These are phyloP conservation scores for Alternaria sp. DNA, from an alignment of 2,329 filamentous ascomycete genomes.

Conservation along the genomic window DNA sequence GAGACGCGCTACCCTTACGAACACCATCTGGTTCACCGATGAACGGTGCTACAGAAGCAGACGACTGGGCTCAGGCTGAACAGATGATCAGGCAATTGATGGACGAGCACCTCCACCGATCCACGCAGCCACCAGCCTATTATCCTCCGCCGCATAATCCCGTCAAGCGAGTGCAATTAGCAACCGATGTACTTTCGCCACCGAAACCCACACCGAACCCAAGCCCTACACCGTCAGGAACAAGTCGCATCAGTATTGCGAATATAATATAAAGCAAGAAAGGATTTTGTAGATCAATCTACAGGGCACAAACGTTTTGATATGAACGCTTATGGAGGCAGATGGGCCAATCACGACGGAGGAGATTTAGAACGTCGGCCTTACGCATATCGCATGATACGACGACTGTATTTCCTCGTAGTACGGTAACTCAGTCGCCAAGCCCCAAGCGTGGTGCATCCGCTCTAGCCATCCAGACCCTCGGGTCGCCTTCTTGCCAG, in stretches of 20 bases:
- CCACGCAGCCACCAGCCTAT: constrained; percentile 38
- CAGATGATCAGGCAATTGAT: constrained; percentile 65
- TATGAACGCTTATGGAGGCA: background rate
- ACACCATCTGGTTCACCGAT: constrained; percentile 61
- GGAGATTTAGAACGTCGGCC: background rate
- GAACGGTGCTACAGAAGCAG: constrained; percentile 73
- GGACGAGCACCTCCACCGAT: constrained; percentile 54
- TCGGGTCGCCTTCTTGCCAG: background rate
- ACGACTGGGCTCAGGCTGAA: constrained; percentile 81
- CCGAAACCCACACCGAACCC: constrained; percentile 28
- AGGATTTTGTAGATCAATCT: background rate
- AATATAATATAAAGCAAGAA: constrained; percentile 51
- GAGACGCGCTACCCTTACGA: constrained; percentile 58
- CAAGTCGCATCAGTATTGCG: constrained; percentile 55
- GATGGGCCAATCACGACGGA: background rate
- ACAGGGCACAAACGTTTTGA: background rate
- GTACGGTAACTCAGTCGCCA: background rate
- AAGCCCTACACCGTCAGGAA: constrained; percentile 49
- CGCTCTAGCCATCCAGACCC: background rate
- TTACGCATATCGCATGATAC: background rate
- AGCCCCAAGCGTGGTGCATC: background rate
- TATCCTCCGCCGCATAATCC: constrained; percentile 50
- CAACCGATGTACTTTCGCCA: constrained; percentile 30
- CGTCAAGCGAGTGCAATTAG: constrained; percentile 49
- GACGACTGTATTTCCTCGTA: background rate